Percentiles rank a stretch among this genome's conserved stretches.
These are phyloP conservation scores for Elongisporangium undulatum DNA, from an alignment of 352 stramenopile genomes.

Conservation along the genomic window DNA sequence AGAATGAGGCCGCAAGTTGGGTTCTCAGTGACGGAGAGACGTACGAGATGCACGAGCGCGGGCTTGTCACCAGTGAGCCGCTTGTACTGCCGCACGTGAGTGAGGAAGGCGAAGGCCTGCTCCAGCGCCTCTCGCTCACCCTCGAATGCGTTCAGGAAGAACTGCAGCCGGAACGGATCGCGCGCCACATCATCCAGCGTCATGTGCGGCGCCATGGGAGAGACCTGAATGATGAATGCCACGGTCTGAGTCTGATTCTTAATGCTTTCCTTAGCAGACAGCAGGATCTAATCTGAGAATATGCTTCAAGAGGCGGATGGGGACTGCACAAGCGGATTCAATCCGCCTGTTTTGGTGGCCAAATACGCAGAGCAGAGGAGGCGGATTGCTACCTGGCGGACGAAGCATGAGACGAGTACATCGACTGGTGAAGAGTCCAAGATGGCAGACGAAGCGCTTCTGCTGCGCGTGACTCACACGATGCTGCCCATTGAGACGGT, in stretches of 20 bases:
- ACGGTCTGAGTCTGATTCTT: background rate
- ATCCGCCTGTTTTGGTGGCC: background rate
- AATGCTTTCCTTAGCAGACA: too few species aligned
- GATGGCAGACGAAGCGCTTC: background rate
- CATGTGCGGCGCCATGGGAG: slow-evolving; percentile 11
- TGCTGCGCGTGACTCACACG: background rate
- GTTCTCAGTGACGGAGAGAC: slow-evolving; percentile 3
- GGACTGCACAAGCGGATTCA: background rate
- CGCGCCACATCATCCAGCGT: slow-evolving; percentile 53
- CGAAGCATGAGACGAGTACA: background rate
- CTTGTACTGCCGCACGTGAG: slow-evolving; percentile 54
- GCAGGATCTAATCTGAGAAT: too few species aligned
- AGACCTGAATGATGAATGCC: background rate
- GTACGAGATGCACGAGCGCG: slow-evolving; percentile 36
- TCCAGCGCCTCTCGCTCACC: slow-evolving; percentile 49
- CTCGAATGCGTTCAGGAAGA: slow-evolving; percentile 56
- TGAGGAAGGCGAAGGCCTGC: slow-evolving; percentile 52
- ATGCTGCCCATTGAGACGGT: slow-evolving; percentile 5
- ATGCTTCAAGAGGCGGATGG: background rate
- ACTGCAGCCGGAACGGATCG: slow-evolving; percentile 48
- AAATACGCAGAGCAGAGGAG: background rate
- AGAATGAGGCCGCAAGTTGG: background rate
- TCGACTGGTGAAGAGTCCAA: background rate
- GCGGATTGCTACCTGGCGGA: background rate
- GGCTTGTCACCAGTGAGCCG: slow-evolving; percentile 37